Evolutionary conservation across 352 stramenopile species (phyloP).

Genomic region (Globisporangium emineosum): DNA sequence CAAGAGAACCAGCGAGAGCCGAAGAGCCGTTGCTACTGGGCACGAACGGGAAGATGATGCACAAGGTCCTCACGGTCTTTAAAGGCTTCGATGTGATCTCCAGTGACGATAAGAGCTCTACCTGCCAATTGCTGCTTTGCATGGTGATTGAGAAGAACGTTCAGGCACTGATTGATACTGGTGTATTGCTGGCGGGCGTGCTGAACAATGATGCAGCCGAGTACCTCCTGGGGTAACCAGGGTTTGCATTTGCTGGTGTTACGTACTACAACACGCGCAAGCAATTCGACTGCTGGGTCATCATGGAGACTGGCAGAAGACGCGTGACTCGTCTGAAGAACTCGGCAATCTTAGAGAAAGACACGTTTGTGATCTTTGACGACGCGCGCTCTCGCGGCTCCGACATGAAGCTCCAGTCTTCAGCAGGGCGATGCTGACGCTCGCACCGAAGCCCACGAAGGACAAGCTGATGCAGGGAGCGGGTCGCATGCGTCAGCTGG

Average conservation of each 20-base stretch:
- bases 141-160: slow-evolving; percentile 35
- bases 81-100: slow-evolving; percentile 33
- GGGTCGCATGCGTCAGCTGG: slow-evolving; percentile 82
- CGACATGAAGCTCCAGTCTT: slow-evolving; percentile 91
- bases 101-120: no score
- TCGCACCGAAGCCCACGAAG: slow-evolving; percentile 86
- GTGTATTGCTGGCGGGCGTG: slow-evolving; percentile 73
- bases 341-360: slow-evolving; percentile 67
- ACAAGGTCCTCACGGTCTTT: slow-evolving; percentile 42
- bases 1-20: slow-evolving; percentile 67
- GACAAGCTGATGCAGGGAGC: slow-evolving; percentile 94
- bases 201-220: slow-evolving; percentile 45
- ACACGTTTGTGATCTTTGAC: slow-evolving; percentile 92
- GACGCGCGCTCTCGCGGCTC: slow-evolving; percentile 84
- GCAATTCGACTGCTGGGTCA: slow-evolving; percentile 68
- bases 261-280: slow-evolving; percentile 75
- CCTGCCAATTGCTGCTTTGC: slow-evolving; percentile 40
- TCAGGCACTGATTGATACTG: slow-evolving; percentile 83
- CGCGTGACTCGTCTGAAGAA: slow-evolving; percentile 45
- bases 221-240: slow-evolving; percentile 54
- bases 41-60: slow-evolving; percentile 90
- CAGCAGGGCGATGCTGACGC: slow-evolving; percentile 78
- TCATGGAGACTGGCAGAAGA: slow-evolving; percentile 53
- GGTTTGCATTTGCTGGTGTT: slow-evolving; percentile 65
- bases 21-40: slow-evolving; percentile 41